These are phyloP conservation scores for Aciculosporium take DNA, from an alignment of 2,329 filamentous ascomycete species.

Conservation along the genomic window DNA sequence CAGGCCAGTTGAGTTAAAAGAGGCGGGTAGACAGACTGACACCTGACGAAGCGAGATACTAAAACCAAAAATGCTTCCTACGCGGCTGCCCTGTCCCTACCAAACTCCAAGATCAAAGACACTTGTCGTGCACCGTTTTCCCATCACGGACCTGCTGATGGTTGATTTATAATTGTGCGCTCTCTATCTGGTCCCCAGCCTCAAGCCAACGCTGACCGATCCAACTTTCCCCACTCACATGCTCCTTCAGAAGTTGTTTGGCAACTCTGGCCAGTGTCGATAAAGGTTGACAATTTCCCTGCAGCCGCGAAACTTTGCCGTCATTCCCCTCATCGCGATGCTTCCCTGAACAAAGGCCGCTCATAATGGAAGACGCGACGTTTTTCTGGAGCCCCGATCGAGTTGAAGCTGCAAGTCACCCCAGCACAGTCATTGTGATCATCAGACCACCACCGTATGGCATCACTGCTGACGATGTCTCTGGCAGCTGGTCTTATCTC, in stretches of 20 bases:
- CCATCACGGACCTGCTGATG: too few species aligned
- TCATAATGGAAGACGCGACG: slow-evolving; percentile 9
- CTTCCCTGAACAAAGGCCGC: neutral
- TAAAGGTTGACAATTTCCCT: neutral
- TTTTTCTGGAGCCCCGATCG: slow-evolving; percentile 11
- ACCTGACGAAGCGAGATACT: too few species aligned
- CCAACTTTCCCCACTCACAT: neutral
- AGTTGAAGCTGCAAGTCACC: slow-evolving; percentile 13
- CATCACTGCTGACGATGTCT: slow-evolving; percentile 7
- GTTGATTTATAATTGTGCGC: too few species aligned
- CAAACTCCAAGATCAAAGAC: too few species aligned
- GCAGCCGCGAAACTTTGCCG: too few species aligned
- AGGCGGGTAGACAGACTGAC: too few species aligned
- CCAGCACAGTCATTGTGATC: neutral
- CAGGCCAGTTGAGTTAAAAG: too few species aligned
- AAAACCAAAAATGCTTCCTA: too few species aligned
- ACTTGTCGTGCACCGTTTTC: too few species aligned
- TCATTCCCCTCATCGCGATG: slow-evolving; percentile 1
- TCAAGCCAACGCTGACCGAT: neutral
- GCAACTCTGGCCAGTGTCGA: neutral
- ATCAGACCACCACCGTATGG: neutral
- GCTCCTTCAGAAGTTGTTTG: neutral
- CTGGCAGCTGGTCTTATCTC: slow-evolving; percentile 31
- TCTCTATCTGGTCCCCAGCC: too few species aligned
- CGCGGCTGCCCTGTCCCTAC: too few species aligned